Base-by-base conservation (phyloP, 2,329 filamentous ascomycete species). In the Eutypa lata region DNA sequence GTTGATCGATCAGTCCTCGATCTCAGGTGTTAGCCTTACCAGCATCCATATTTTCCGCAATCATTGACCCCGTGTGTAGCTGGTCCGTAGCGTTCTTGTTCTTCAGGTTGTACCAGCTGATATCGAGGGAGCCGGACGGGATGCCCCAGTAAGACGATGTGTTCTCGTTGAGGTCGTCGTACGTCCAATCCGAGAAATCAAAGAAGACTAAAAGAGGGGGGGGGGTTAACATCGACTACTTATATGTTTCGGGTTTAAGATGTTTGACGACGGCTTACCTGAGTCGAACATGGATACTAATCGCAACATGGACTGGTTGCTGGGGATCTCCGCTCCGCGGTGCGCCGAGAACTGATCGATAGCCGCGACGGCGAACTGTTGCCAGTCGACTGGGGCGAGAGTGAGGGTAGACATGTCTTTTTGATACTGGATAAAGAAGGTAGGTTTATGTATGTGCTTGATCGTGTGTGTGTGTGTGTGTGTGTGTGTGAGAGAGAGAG, bases 181-280 rank as follows among this genome's bases (percentile, higher is more conserved):
- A 26, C 16, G 48, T 50, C 57, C 53, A 59, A 21, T 57, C 55
- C 21, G 57, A 59, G 28, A 59, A 59, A 40, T 59, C 57, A 38
- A 59, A 59, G 14, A 52, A 57, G 1, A 57, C 57, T 59, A n/a
- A 7, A 40, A 14, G 21, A 14, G 21, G 26, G 24, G 21, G 18
- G 26, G 33, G 11, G 7, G 31, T 37, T 35, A 18, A n/a, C 3
- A 31, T 18, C 24, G 18, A 24, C 24, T 28, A 33, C 4, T 19
- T 33, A 18, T 31, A 31, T 6, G 26, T 6, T n/a, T 31, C 26
- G 26, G 26, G 26, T 31, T 10, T 31, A 10, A 31, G 26, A 10
- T 5, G 10, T 10, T 10, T 10, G 26, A 31, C 26, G 26, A n/a
- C 22, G 5, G 42, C 53, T 46, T 40, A 59, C 57, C 57, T 13